These are phyloP conservation scores for Passiflora organensis DNA, from an alignment of 345 rosid species.

Conservation along the genomic window DNA sequence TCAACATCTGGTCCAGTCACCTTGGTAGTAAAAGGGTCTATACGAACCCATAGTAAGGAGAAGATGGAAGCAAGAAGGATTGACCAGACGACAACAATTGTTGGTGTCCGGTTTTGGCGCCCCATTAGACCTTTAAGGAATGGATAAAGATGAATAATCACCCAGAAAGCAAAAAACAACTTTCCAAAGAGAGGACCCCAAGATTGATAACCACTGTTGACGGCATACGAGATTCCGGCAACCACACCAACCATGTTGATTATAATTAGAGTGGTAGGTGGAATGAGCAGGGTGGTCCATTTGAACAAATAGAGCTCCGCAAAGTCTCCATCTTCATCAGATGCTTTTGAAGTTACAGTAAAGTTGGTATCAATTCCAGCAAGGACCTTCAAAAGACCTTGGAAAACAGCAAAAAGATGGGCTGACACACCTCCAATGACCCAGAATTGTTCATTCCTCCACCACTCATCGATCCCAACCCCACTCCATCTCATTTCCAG, in stretches of 20 bases:
- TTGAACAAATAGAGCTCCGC: constrained; percentile 36
- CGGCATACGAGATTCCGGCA: constrained; percentile 36
- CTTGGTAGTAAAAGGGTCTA: constrained; percentile 36
- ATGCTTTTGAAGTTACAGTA: constrained; percentile 27
- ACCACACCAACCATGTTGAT: constrained; percentile 38
- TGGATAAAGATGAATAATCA: constrained; percentile 42
- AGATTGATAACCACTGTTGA: constrained; percentile 34
- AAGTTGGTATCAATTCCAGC: constrained; percentile 28
- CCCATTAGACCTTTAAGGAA: constrained; percentile 43
- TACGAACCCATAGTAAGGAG: constrained; percentile 35
- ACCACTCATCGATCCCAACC: constrained; percentile 41
- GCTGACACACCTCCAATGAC: constrained; percentile 41
- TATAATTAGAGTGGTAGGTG: constrained; percentile 38
- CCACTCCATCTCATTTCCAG: constrained; percentile 49
- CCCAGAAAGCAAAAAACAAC: constrained; percentile 43
- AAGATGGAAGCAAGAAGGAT: constrained; percentile 41
- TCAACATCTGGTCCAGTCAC: constrained; percentile 34
- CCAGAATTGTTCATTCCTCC: constrained; percentile 50
- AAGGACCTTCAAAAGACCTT: constrained; percentile 35
- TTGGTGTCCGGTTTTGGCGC: constrained; percentile 34
- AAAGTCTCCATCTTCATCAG: constrained; percentile 24
- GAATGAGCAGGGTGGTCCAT: constrained; percentile 43
- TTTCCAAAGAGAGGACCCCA: constrained; percentile 43
- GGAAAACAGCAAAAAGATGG: constrained; percentile 38
- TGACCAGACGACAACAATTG: constrained; percentile 41